A percentile compares a stretch with the other conserved stretches of the same genome.
Evolutionary conservation across 139 green algal species (phyloP).

Genomic region (Coelastrella sp.): DNA sequence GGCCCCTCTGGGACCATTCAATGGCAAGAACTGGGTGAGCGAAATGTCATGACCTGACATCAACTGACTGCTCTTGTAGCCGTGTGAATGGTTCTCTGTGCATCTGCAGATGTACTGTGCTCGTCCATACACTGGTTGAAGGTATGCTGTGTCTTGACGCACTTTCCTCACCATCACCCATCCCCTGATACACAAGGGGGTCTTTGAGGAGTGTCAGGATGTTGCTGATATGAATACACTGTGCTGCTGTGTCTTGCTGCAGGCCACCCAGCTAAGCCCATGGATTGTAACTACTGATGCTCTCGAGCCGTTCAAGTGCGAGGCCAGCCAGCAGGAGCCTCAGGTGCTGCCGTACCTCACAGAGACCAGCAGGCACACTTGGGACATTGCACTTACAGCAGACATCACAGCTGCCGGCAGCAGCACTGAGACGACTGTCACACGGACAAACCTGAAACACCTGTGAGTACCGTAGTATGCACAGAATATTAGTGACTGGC

Average conservation of each 20-base stretch:
- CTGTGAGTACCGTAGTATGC: conserved; percentile 62
- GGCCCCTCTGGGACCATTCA: conserved; percentile 94
- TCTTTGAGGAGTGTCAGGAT: too few relatives aligned
- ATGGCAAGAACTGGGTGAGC: conserved; percentile 90
- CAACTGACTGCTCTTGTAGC: too few relatives aligned
- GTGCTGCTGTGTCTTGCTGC: conserved; percentile 3
- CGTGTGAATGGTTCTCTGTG: too few relatives aligned
- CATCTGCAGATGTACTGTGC: too few relatives aligned
- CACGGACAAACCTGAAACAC: conserved; percentile 77
- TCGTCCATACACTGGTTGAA: too few relatives aligned
- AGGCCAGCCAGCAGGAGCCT: conserved; percentile 74
- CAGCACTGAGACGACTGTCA: conserved; percentile 40
- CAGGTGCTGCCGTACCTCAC: conserved; percentile 83
- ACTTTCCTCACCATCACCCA: too few relatives aligned
- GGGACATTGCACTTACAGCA: conserved; percentile 83
- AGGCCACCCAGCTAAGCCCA: conserved; percentile 88
- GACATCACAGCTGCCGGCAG: conserved; percentile 58
- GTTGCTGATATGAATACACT: too few relatives aligned
- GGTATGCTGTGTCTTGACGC: too few relatives aligned
- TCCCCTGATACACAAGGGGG: too few relatives aligned
- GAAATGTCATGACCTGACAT: background rate
- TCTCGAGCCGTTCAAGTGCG: conserved; percentile 82
- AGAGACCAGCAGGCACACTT: conserved; percentile 57
- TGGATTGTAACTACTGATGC: conserved; percentile 95
- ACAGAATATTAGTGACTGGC: background rate